A percentile compares a stretch with the other conserved stretches of the same genome.
phyloP scores from a whole-genome alignment of 371 early-diverging fungal species.

The Syncephalis plumigaleata region DNA sequence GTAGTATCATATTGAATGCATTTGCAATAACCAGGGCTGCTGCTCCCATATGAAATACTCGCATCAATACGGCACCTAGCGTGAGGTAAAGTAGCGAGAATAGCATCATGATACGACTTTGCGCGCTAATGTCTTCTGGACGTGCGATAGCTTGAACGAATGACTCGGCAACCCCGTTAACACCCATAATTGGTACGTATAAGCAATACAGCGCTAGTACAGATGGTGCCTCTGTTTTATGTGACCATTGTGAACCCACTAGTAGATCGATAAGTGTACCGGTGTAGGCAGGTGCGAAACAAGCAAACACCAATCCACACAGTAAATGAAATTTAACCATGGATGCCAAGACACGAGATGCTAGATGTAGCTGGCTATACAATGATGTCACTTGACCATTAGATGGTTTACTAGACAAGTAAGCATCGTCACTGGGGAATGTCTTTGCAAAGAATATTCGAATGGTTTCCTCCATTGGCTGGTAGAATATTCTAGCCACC shows the following conservation, averaged over 20 bases:
- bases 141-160: slow-evolving; percentile 78
- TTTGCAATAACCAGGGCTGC: slow-evolving; percentile 74
- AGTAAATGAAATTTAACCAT: slow-evolving; percentile 60
- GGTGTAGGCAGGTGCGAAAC: slow-evolving; percentile 73
- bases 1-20: slow-evolving; percentile 58
- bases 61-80: slow-evolving; percentile 35
- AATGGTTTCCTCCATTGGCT: slow-evolving; percentile 83
- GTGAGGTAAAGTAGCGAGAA: slow-evolving; percentile 57
- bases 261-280: slow-evolving; percentile 49
- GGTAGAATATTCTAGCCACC: slow-evolving; percentile 76
- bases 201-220: slow-evolving; percentile 60
- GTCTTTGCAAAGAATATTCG: slow-evolving; percentile 64
- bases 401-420: not conserved
- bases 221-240: slow-evolving; percentile 21
- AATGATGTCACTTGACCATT: no score
- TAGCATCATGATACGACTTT: slow-evolving; percentile 53
- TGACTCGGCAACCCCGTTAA: slow-evolving; percentile 90
- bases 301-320: slow-evolving; percentile 59
- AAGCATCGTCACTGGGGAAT: slow-evolving; percentile 4
- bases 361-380: no score
- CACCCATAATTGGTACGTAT: slow-evolving; percentile 84
- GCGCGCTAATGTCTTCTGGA: slow-evolving; percentile 27
- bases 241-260: slow-evolving; percentile 42
- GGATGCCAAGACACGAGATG: slow-evolving; percentile 32
- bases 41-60: slow-evolving; percentile 36